Conservation (phyloP, 768 basidiomycete genomes). For the Boletus rubescentipes region DNA sequence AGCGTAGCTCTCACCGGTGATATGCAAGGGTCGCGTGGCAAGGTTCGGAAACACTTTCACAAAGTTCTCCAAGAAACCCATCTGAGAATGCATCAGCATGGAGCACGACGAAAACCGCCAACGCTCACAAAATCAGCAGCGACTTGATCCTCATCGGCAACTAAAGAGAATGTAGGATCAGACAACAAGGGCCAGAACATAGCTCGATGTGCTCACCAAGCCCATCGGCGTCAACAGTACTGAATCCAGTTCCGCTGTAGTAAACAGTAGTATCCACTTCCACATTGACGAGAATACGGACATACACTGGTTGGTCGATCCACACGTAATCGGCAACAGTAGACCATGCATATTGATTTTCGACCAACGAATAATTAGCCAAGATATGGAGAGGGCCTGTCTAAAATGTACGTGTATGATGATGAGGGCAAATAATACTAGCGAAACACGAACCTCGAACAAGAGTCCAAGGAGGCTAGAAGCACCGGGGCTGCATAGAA, state of each 20-base stretch:
- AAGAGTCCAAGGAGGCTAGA: conserved; percentile 64
- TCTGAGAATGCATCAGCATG: conserved; percentile 35
- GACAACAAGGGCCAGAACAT: neutral
- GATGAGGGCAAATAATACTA: neutral
- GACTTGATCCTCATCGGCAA: conserved; percentile 63
- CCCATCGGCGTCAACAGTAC: conserved; percentile 59
- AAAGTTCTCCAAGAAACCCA: conserved; percentile 68
- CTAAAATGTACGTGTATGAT: conserved; percentile 30
- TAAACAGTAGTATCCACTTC: neutral
- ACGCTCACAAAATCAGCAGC: conserved; percentile 44
- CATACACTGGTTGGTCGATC: conserved; percentile 68
- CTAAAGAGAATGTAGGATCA: conserved; percentile 29
- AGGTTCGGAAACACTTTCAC: conserved; percentile 72
- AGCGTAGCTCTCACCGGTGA: conserved; percentile 77
- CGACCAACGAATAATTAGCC: conserved; percentile 43
- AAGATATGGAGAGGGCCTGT: conserved; percentile 65
- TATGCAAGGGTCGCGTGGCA: conserved; percentile 58
- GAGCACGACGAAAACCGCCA: neutral
- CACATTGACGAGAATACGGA: neutral
- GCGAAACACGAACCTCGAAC: conserved; percentile 47
- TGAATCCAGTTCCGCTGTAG: conserved; percentile 56
- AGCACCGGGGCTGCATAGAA: conserved; percentile 51
- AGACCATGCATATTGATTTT: conserved; percentile 58
- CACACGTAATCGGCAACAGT: conserved; percentile 56
- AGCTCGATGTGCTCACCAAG: conserved; percentile 40